Evolutionary conservation across 2,329 filamentous ascomycete genomes (phyloP), one percentile per base, ranked within the genome.

Genomic region (Colletotrichum falcatum): DNA sequence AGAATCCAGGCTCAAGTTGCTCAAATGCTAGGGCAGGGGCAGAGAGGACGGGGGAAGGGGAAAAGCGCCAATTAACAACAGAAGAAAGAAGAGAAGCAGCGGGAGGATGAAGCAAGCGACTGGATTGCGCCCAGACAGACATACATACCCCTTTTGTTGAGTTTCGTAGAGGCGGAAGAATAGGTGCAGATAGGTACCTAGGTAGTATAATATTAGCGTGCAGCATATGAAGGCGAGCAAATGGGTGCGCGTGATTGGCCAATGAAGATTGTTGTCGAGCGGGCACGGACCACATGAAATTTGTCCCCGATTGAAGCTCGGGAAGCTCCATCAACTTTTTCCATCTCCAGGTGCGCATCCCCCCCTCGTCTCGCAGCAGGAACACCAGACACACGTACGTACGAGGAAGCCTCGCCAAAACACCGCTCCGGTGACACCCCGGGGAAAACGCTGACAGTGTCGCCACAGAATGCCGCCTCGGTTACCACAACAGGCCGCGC

Each of bases 261-360:
- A 71, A 68, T 65, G 8, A 48, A 7, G 2, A 16, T 14, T 23
- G 12, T 9, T 23, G 9, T 1, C 20, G 7, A 1, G 16, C 0
- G 23, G 3, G 68, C 71, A 72, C 71, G 64, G 71, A 51, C 68
- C 63, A 71, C 18, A n/a, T 20, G 68, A 72, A 72, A 72, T 71
- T 72, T 71, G 60, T 64, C 64, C 59, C 60, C 23, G 37, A 42
- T 60, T 42, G 63, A 71, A 71, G 67, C 68, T 71, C 53, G n/a
- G 37, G 26, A 62, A 55, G 64, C 68, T 71, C 55, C 68, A 65
- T 71, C 60, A 35, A 63, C 58, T 66, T 66, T 70, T 71, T 71
- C 64, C 63, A 67, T 49, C 59, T 51, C 55, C 56, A 66, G 44
- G 42, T 39, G 60, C 51, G 60, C 51, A 68, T 39, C 44, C 48